phyloP scores from a whole-genome alignment of 2,329 filamentous ascomycete genomes.

The Endoconidiophora polonica region DNA sequence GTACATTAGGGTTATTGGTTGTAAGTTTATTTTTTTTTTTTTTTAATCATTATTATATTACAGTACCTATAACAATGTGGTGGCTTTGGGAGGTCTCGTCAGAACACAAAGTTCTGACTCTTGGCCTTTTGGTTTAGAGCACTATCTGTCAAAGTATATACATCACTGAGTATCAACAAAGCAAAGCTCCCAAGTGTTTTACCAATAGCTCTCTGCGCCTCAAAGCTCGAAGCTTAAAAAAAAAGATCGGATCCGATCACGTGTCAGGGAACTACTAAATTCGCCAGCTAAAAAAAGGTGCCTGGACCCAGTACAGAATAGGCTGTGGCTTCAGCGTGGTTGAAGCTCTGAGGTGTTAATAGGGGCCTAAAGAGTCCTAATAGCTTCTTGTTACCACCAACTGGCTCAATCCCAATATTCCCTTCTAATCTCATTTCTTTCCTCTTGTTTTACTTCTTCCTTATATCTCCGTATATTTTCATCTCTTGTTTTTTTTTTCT shows the following conservation, averaged over 20 bases:
- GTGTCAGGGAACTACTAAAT: not conserved
- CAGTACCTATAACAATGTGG: too few relatives aligned
- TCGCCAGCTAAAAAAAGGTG: not conserved
- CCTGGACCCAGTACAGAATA: not conserved
- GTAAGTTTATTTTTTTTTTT: too few relatives aligned
- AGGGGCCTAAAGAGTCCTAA: too few relatives aligned
- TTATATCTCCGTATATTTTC: not conserved
- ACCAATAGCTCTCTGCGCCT: not conserved
- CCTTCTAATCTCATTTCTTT: not conserved
- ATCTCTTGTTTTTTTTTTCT: slow-evolving; percentile 2
- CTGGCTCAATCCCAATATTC: not conserved
- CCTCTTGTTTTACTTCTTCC: not conserved
- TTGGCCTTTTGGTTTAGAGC: too few relatives aligned
- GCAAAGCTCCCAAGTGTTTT: not conserved
- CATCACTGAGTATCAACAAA: not conserved
- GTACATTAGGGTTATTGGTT: not conserved
- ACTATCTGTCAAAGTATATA: too few relatives aligned
- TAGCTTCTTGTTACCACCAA: not conserved
- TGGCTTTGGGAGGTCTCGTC: too few relatives aligned
- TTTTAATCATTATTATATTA: too few relatives aligned
- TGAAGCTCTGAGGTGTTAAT: not conserved
- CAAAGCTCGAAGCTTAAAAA: not conserved
- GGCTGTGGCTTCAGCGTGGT: not conserved
- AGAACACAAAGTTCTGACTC: too few relatives aligned
- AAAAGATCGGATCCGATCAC: not conserved